These are phyloP conservation scores for Anacardium occidentale DNA, from an alignment of 345 rosid species.

Conservation along the genomic window DNA sequence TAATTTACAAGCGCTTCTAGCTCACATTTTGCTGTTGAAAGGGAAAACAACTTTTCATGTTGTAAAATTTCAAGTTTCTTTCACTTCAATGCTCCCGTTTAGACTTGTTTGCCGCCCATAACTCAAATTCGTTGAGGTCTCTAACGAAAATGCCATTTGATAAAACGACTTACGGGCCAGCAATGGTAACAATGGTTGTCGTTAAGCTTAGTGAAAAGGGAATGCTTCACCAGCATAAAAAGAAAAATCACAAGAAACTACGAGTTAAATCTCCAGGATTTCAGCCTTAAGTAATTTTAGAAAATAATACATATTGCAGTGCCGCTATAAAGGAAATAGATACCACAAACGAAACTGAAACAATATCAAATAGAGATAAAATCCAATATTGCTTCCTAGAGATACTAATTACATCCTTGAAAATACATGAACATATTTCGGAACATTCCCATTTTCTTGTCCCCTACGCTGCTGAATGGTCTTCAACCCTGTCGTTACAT, in stretches of 20 bases:
- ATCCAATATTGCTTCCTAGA: neutral
- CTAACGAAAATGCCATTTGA: constrained; percentile 26
- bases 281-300: neutral
- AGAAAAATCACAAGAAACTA: neutral
- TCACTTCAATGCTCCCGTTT: neutral
- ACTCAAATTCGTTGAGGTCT: constrained; percentile 10
- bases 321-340: neutral
- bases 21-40: neutral
- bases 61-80: neutral
- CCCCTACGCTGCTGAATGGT: constrained; percentile 86
- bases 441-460: constrained; percentile 18
- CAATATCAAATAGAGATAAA: neutral
- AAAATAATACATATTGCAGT: constrained; percentile 5
- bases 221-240: constrained; percentile 80
- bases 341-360: neutral
- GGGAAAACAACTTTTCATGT: neutral
- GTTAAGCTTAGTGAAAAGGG: constrained; percentile 54
- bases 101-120: neutral
- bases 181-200: neutral
- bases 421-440: neutral
- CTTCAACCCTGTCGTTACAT: constrained; percentile 58
- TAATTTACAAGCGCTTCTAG: neutral
- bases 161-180: neutral
- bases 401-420: neutral
- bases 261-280: neutral